These are phyloP conservation scores for Phylloporus sp. DNA, from an alignment of 1,284 basidiomycete species.

Conservation along the genomic window DNA sequence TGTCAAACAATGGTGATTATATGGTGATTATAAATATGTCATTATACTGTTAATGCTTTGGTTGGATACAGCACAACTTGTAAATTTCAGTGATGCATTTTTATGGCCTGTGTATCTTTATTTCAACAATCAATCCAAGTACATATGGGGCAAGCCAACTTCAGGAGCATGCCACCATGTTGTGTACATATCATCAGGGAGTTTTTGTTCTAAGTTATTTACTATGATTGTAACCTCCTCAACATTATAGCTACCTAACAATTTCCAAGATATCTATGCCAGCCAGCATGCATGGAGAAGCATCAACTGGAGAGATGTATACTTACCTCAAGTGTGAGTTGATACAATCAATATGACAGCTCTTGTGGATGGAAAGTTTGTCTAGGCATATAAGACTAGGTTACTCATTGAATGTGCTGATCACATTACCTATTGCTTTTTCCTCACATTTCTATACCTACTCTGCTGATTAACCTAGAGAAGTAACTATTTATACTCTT, in stretches of 20 bases:
- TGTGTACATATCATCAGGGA: conserved; percentile 2
- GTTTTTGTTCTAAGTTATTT: background rate
- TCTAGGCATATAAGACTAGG: background rate
- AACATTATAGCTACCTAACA: background rate
- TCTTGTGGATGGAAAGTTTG: background rate
- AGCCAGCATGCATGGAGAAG: background rate
- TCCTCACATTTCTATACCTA: background rate
- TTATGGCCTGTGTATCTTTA: conserved; percentile 1
- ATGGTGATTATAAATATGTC: conserved; percentile 20
- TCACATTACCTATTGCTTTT: background rate
- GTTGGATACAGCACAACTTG: conserved; percentile 40
- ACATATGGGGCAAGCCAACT: background rate
- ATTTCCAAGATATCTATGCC: background rate
- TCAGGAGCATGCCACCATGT: conserved; percentile 4
- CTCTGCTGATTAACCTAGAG: background rate
- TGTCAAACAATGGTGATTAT: background rate
- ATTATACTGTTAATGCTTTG: conserved; percentile 39
- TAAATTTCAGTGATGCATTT: conserved; percentile 22
- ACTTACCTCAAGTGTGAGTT: background rate
- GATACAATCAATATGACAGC: background rate
- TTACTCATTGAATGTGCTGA: background rate
- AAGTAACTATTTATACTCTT: background rate
- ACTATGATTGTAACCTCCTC: background rate
- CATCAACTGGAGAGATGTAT: background rate
- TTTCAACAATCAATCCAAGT: conserved; percentile 8